phyloP scores from a whole-genome alignment of 306 rosid species.

The Luffa acutangula region DNA sequence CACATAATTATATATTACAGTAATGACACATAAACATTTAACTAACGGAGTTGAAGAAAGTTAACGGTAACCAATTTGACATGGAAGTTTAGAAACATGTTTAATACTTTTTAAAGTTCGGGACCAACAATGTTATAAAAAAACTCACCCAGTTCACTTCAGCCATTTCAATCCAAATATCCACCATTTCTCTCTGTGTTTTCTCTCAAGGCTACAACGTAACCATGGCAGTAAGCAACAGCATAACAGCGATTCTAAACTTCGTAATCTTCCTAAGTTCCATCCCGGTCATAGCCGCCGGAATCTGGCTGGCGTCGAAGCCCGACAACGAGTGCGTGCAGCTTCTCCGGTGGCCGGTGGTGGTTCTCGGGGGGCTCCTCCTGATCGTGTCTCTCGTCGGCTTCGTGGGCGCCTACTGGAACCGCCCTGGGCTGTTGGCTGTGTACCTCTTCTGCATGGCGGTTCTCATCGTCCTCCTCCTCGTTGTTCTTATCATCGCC shows the following conservation, averaged over 20 bases:
- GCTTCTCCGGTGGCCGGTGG: constrained; percentile 63
- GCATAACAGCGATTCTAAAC: constrained; percentile 54
- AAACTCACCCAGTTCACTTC: background rate
- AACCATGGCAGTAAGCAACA: constrained; percentile 80
- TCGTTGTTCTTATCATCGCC: constrained; percentile 53
- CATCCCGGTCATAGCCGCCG: constrained; percentile 66
- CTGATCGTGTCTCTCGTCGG: constrained; percentile 61
- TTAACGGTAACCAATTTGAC: too few relatives aligned
- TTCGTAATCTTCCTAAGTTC: constrained; percentile 57
- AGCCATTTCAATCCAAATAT: background rate
- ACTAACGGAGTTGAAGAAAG: too few relatives aligned
- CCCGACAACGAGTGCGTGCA: constrained; percentile 68
- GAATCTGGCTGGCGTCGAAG: constrained; percentile 83
- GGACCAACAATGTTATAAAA: too few relatives aligned
- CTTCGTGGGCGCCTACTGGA: constrained; percentile 70
- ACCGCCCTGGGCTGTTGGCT: constrained; percentile 67
- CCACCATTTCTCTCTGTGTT: background rate
- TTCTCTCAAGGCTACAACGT: background rate
- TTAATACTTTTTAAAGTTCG: too few relatives aligned
- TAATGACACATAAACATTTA: too few relatives aligned
- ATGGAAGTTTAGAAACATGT: too few relatives aligned
- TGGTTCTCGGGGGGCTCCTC: constrained; percentile 49
- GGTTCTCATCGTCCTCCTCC: constrained; percentile 45
- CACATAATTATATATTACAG: too few relatives aligned
- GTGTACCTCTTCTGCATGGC: constrained; percentile 82